Conservation (phyloP, 768 basidiomycete genomes). For the Leccinum disarticulatum region DNA sequence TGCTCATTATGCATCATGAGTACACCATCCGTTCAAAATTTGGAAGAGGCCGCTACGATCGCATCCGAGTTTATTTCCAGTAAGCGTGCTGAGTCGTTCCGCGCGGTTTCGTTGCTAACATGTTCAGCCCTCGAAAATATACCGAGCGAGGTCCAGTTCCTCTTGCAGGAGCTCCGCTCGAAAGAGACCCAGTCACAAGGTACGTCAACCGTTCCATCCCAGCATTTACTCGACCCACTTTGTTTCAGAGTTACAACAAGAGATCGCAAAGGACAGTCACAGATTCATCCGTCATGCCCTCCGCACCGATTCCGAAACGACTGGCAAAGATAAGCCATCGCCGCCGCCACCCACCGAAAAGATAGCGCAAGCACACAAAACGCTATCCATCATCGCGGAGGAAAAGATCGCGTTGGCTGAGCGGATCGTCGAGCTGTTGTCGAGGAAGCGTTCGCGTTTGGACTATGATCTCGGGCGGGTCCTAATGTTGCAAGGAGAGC, state of each 20-base stretch:
- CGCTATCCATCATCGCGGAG: constrained; percentile 33
- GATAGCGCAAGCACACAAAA: constrained; percentile 30
- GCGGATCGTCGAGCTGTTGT: constrained; percentile 44
- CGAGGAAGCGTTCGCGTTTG: constrained; percentile 45
- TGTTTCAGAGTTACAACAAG: constrained; percentile 40
- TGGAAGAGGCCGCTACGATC: constrained; percentile 50
- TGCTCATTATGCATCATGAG: constrained; percentile 25
- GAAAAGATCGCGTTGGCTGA: constrained; percentile 47
- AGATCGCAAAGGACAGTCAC: constrained; percentile 44
- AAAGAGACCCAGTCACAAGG: constrained; percentile 46
- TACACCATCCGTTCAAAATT: constrained; percentile 35
- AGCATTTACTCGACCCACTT: neutral
- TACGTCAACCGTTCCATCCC: constrained; percentile 7
- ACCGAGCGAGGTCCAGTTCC: constrained; percentile 46
- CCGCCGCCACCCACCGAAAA: constrained; percentile 29
- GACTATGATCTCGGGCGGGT: constrained; percentile 48
- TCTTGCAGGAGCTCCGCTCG: constrained; percentile 48
- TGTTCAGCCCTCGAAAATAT: constrained; percentile 48
- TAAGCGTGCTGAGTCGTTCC: constrained; percentile 23
- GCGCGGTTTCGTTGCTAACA: neutral
- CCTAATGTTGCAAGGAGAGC: constrained; percentile 45
- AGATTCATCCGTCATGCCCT: constrained; percentile 45
- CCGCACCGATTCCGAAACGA: constrained; percentile 28
- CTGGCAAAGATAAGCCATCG: constrained; percentile 36
- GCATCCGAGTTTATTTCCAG: constrained; percentile 51